Evolutionary conservation across 23 red algal genomes (phyloP), one percentile per base, ranked within the genome.

Genomic region (Gracilaria domingensis): DNA sequence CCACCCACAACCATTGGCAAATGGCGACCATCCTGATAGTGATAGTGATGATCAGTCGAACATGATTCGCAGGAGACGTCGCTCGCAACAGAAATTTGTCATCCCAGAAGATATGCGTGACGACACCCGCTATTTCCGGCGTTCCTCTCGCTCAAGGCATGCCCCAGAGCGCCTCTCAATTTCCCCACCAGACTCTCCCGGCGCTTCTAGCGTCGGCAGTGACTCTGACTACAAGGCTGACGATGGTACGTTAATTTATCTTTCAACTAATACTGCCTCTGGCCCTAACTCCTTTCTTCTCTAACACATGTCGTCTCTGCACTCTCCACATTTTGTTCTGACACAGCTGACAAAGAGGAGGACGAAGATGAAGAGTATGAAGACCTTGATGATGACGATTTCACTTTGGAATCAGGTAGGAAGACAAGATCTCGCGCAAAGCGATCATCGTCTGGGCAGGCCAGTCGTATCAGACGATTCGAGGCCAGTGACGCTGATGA

Each of bases 321-420:
- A 16, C 30, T 77, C 23, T 50, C 20, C 37, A 47, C 25, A 2
- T 53, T 48, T 7, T 79, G 38, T 6, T 56, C 3, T 36, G 24
- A 62, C 53, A 72, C 56, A 51, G 62, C 40, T 81, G 75, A 89
- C 53, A 49, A 84, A 53, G 89, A 84, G 2, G 78, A 84, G 14
- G 67, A 76, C 8, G 89, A 84, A 42, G 89, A 84, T 23, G 89
- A 92, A 9, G 89, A 84, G 18, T 45, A 69, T 14, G 77, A 83
- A 37, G 89, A 92, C 67, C 50, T 76, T 24, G 89, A 92, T 76
- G 89, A 92, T 73, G 89, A 92, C 14, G 89, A 92, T 53, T 90
- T 80, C 53, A 84, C 61, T 26, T 77, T 83, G 25, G 35, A 47
- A 35, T 33, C 75, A 62, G 55, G 12, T 21, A 44, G 87, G 25